These are phyloP conservation scores for Davidsoniella virescens DNA, from an alignment of 2,329 filamentous ascomycete species.

Conservation along the genomic window DNA sequence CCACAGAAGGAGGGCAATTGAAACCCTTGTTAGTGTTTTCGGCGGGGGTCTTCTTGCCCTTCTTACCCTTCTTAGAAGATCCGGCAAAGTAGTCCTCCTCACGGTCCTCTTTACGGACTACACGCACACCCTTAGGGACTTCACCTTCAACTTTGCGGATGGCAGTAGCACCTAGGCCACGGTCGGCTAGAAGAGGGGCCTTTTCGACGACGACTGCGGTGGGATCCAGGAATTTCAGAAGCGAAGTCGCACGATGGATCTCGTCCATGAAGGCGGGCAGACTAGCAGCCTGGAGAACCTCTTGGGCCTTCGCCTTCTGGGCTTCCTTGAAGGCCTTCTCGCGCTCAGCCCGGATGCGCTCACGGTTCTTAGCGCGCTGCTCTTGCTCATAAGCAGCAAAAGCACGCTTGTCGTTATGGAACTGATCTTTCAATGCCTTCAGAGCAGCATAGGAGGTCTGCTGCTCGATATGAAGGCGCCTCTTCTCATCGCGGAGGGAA, in stretches of 20 bases:
- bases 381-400: conserved; percentile 71
- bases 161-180: conserved; percentile 62
- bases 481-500: conserved; percentile 67
- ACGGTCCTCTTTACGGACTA: conserved; percentile 72
- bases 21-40: conserved; percentile 37
- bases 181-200: conserved; percentile 44
- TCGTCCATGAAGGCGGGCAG: conserved; percentile 84
- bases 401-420: conserved; percentile 70
- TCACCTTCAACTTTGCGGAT: conserved; percentile 68
- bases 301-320: conserved; percentile 60
- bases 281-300: conserved; percentile 64
- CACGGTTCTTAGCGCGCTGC: conserved; percentile 56
- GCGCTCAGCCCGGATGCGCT: conserved; percentile 68
- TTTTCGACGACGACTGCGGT: conserved; percentile 48
- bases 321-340: conserved; percentile 55
- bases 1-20: conserved; percentile 78
- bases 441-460: conserved; percentile 71
- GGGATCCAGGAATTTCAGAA: conserved; percentile 86
- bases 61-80: conserved; percentile 78
- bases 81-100: conserved; percentile 75
- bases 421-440: conserved; percentile 77
- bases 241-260: conserved; percentile 72
- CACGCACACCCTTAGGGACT: conserved; percentile 67
- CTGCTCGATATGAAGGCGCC: conserved; percentile 68
- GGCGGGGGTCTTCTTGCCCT: conserved; percentile 45